These are phyloP conservation scores for Beauveria brongniartii DNA, from an alignment of 2,329 filamentous ascomycete genomes.

Conservation along the genomic window DNA sequence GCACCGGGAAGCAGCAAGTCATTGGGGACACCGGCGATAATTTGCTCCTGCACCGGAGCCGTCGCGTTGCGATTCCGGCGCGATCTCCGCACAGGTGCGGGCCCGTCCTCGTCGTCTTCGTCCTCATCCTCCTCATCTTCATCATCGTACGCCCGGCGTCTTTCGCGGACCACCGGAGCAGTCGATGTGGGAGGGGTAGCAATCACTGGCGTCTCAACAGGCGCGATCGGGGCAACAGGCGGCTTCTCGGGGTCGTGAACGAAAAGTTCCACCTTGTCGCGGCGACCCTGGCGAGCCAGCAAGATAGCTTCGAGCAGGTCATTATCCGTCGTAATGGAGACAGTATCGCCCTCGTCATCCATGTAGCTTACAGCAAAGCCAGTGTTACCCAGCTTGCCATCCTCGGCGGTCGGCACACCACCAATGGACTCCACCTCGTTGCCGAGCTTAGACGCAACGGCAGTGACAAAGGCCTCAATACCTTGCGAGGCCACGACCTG, in stretches of 20 bases:
- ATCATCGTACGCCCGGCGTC: conserved; percentile 38
- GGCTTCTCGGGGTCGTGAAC: conserved; percentile 89
- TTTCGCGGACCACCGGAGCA: conserved; percentile 39
- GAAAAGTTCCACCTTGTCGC: conserved; percentile 94
- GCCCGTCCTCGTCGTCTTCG: conserved; percentile 29
- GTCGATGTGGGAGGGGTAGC: conserved; percentile 42
- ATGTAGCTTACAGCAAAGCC: conserved; percentile 93
- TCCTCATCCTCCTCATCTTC: conserved; percentile 49
- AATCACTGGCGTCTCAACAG: conserved; percentile 32
- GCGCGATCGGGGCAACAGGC: conserved; percentile 59
- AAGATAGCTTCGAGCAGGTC: conserved; percentile 86
- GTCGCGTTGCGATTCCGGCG: conserved; percentile 29
- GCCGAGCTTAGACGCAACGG: conserved; percentile 78
- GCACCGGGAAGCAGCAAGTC: conserved; percentile 88
- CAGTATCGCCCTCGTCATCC: conserved; percentile 92
- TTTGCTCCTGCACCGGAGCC: conserved; percentile 55
- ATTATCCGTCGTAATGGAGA: conserved; percentile 92
- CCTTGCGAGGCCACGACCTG: conserved; percentile 77
- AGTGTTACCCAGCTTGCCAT: conserved; percentile 65
- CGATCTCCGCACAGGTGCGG: conserved; percentile 28
- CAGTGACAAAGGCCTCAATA: conserved; percentile 67
- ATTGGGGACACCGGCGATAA: conserved; percentile 88
- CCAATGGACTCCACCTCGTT: conserved; percentile 76
- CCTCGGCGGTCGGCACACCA: conserved; percentile 67
- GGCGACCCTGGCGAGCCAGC: conserved; percentile 65